Percentiles rank a stretch among this genome's conserved stretches.
Evolutionary conservation across 805 yeast genomes (phyloP).

Genomic region (Candida glaebosa): DNA sequence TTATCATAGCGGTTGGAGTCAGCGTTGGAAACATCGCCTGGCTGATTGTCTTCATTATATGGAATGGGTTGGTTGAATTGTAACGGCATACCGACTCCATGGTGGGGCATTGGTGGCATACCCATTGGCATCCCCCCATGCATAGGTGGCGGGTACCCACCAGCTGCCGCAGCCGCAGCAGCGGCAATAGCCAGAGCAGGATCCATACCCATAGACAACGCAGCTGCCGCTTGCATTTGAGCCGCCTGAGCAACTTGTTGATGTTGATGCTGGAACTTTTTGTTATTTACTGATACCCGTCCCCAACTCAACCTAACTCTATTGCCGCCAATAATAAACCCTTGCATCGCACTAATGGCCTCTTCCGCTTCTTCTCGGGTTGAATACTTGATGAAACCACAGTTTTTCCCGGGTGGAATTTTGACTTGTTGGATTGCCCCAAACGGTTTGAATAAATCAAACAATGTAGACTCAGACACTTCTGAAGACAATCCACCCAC

Average conservation of each 20-base stretch:
- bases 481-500: conserved; percentile 73
- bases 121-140: conserved; percentile 11
- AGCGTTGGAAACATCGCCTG: not conserved
- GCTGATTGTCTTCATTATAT: conserved; percentile 2
- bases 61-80: conserved; percentile 3
- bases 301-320: conserved; percentile 90
- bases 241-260: conserved; percentile 31
- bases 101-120: conserved; percentile 10
- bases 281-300: conserved; percentile 39
- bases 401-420: conserved; percentile 77
- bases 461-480: conserved; percentile 58
- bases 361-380: conserved; percentile 79
- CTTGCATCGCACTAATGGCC: conserved; percentile 86
- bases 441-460: conserved; percentile 64
- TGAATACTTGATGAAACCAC: conserved; percentile 84
- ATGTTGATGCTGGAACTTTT: conserved; percentile 29
- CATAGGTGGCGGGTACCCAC: conserved; percentile 16
- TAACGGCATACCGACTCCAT: not conserved
- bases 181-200: conserved; percentile 31
- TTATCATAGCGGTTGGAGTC: conserved; percentile 1
- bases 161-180: conserved; percentile 25
- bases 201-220: conserved; percentile 37
- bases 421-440: conserved; percentile 69
- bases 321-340: conserved; percentile 81
- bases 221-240: conserved; percentile 36